A percentile compares a stretch with the other conserved stretches of the same genome.
These are phyloP conservation scores for Saposhnikovia divaricata DNA, from an alignment of 129 eudicot species.

Conservation along the genomic window DNA sequence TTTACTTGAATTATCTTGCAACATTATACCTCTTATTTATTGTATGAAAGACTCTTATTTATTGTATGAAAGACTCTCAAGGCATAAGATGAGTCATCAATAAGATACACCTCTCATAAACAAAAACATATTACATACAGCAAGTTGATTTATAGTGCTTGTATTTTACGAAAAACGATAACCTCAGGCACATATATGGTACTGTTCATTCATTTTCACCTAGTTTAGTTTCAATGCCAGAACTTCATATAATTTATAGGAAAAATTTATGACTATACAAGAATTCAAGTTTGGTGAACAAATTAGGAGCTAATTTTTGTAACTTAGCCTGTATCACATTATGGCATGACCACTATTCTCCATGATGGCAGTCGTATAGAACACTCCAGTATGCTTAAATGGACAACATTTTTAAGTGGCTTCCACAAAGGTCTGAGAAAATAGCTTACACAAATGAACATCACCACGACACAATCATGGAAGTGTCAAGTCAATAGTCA, in stretches of 20 bases:
- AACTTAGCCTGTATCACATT: background rate
- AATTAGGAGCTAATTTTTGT: background rate
- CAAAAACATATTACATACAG: background rate
- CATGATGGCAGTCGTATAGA: background rate
- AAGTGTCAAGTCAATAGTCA: background rate
- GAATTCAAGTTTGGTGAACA: background rate
- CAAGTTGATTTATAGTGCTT: background rate
- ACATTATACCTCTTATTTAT: background rate
- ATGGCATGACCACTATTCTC: background rate
- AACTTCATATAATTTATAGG: background rate
- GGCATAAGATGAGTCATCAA: background rate
- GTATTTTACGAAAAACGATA: background rate
- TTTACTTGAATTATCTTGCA: background rate
- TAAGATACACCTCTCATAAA: background rate
- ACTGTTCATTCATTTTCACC: background rate
- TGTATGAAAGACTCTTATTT: background rate
- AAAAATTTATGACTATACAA: too few relatives aligned
- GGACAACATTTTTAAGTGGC: background rate
- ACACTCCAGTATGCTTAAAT: background rate
- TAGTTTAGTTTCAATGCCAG: background rate
- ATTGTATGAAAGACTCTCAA: background rate
- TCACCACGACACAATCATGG: background rate
- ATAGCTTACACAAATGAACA: background rate
- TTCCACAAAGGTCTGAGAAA: background rate
- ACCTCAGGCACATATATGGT: background rate